Percentiles rank a stretch among this genome's conserved stretches.
Evolutionary conservation across 352 stramenopile species (phyloP).

Genomic region (Globisporangium spinosum): DNA sequence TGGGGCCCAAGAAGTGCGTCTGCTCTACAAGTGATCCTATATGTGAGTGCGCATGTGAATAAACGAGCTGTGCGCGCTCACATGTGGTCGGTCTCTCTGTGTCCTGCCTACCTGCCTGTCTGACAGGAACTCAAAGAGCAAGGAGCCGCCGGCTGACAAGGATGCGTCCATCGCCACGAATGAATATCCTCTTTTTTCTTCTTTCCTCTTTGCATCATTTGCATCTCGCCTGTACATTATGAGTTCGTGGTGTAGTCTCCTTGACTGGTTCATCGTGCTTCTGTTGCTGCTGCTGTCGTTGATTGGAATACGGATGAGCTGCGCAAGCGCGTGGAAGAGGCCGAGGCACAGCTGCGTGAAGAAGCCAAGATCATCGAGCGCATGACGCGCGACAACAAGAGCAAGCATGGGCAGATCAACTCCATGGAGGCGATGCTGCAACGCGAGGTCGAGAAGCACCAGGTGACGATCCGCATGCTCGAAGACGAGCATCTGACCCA

Average conservation of each 20-base stretch:
- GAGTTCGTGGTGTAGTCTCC: constrained; percentile 9
- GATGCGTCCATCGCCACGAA: constrained; percentile 64
- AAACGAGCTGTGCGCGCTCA: not conserved
- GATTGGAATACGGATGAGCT: constrained; percentile 49
- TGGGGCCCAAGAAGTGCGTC: constrained; percentile 45
- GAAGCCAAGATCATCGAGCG: constrained; percentile 81
- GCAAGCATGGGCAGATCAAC: constrained; percentile 69
- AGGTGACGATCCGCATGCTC: constrained; percentile 44
- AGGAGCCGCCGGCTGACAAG: constrained; percentile 18
- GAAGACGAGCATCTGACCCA: constrained; percentile 62
- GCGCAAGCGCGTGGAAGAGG: constrained; percentile 63
- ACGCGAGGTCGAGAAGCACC: constrained; percentile 62
- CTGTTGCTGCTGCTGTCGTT: not conserved
- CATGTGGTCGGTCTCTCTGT: not conserved
- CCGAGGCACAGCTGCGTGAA: constrained; percentile 67
- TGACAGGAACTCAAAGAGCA: constrained; percentile 15
- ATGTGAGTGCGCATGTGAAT: not conserved
- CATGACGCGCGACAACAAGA: constrained; percentile 71
- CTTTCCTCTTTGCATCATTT: not conserved
- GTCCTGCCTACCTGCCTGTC: not conserved
- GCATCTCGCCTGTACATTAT: constrained; percentile 1
- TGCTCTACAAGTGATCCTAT: not conserved
- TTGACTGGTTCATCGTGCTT: constrained; percentile 19
- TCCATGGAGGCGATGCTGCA: constrained; percentile 60
- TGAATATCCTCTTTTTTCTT: constrained; percentile 53